phyloP scores from a whole-genome alignment of 1,284 basidiomycete genomes.

The Tausonia pullulans region DNA sequence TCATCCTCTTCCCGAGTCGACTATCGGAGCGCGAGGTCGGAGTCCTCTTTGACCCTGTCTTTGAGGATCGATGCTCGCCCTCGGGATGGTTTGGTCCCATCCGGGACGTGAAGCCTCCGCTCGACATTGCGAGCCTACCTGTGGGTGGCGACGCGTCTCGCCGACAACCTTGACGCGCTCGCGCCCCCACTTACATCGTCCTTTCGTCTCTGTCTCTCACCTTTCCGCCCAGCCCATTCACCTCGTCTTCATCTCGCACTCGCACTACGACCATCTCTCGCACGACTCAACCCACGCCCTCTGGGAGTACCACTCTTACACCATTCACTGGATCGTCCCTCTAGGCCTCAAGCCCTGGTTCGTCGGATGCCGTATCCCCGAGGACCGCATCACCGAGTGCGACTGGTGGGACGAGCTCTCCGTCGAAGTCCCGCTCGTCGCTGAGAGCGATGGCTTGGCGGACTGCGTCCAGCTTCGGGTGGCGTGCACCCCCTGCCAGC shows the following conservation, averaged over 20 bases:
- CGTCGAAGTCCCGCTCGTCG: not conserved
- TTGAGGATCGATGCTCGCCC: constrained; percentile 8
- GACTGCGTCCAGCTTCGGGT: not conserved
- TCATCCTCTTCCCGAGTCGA: not conserved
- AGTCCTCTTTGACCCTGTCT: constrained; percentile 13
- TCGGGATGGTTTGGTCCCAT: not conserved
- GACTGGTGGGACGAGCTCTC: constrained; percentile 14
- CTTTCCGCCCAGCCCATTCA: constrained; percentile 3
- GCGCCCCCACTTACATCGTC: not conserved
- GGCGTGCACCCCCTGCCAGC: constrained; percentile 11
- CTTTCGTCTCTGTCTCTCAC: not conserved
- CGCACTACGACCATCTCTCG: constrained; percentile 13
- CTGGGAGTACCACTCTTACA: not conserved
- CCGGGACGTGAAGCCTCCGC: not conserved
- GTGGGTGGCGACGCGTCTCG: not conserved
- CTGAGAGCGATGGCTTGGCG: not conserved
- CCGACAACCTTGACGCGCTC: not conserved
- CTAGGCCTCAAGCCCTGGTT: constrained; percentile 7
- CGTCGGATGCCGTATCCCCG: not conserved
- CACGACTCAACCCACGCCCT: not conserved
- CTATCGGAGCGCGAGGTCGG: not conserved
- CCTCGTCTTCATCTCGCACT: constrained; percentile 13
- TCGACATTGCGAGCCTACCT: constrained; percentile 3
- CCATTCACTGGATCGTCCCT: constrained; percentile 11
- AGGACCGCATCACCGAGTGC: not conserved